Base-by-base conservation (phyloP, 208 protist genomes). In the Kentomonas sorsogonicus region DNA sequence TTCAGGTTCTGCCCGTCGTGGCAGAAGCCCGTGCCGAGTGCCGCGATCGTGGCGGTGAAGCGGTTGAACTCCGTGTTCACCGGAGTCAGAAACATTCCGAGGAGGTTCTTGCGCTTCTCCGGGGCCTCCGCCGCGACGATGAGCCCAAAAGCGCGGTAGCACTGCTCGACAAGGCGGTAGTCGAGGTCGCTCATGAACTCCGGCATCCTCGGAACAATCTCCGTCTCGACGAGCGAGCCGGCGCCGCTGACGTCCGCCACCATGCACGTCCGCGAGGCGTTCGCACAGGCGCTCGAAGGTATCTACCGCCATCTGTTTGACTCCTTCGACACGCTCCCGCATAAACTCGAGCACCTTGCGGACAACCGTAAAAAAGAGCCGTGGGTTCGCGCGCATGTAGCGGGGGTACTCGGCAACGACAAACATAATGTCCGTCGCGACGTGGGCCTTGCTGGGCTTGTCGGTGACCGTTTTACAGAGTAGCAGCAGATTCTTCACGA, bases 261-360 rank as follows among this genome's bases (percentile, higher is more conserved):
- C 73, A 98, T 99, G 65, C 99, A 99, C 3, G 89, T 96, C 18
- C 69, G 62, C 76, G 44, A 99, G 98, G 56, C 98, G 89, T 33
- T 97, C 77, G 13, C 94, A 80, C 45, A 99, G 97, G 75, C 99
- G 99, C 43, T 99, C 74, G 57, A 99, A 99, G 0, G 99, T 99
- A 60, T 99, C 98, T 63, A 99, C 62, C 69, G 98, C 93, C 99
- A 99, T 99, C 71, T 99, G 98, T 75, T 99, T 97, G 30, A 99
- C 98, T 23, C 98, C 99, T 3, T 93, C 94, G 70, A 99, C 97
- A 23, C 79, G 81, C 63, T 98, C 98, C 46, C 98, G 91, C 98
- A 99, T 99, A 68, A 99, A 99, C 67, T 99, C 97, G 63, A 99
- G 99, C 7, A 99, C 84, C 69, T 99, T 99, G 26, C 94, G 88